phyloP scores from a whole-genome alignment of 2,329 filamentous ascomycete genomes.

The Epichloe gansuensis region DNA sequence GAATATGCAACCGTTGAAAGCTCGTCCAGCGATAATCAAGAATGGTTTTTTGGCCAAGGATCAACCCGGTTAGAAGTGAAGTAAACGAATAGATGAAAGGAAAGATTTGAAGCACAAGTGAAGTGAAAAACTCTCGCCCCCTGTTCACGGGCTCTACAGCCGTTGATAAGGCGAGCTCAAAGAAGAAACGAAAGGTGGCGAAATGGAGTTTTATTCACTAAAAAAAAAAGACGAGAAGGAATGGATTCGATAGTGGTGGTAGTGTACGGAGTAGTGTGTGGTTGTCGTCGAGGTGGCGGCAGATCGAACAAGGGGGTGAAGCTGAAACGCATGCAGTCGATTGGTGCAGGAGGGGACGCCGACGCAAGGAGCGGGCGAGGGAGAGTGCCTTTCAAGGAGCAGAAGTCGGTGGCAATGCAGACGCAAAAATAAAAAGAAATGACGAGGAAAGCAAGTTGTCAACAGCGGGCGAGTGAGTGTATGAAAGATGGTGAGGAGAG shows the following conservation, averaged over 20 bases:
- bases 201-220: background rate
- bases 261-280: background rate
- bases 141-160: background rate
- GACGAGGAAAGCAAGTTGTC: background rate
- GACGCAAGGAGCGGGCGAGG: background rate
- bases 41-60: constrained; percentile 33
- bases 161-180: background rate
- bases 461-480: constrained; percentile 1
- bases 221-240: background rate
- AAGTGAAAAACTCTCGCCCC: background rate
- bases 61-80: constrained; percentile 35
- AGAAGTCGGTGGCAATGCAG: background rate
- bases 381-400: background rate
- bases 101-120: constrained; percentile 4
- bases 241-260: background rate
- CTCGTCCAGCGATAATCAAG: constrained; percentile 6
- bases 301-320: constrained; percentile 1
- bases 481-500: constrained; percentile 1
- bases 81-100: constrained; percentile 8
- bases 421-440: background rate
- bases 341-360: background rate
- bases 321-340: constrained; percentile 5
- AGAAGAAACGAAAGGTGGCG: background rate
- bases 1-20: background rate
- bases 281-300: background rate